phyloP scores from a whole-genome alignment of 805 yeast species.

The Metschnikowia matae region DNA sequence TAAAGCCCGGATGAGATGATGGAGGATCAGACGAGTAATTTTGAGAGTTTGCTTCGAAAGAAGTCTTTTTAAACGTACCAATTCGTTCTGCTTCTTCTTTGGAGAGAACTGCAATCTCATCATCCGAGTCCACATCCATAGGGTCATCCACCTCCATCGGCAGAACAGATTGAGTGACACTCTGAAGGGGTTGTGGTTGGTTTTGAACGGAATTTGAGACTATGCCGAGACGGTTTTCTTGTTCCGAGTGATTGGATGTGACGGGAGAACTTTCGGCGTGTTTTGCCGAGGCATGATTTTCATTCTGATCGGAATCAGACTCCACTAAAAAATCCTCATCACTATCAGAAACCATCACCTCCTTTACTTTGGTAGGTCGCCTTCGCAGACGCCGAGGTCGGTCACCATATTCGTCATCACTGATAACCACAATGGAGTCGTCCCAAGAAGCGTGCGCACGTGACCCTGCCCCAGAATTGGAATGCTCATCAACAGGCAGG shows the following conservation, averaged over 20 bases:
- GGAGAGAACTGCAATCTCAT: constrained; percentile 27
- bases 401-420: neutral
- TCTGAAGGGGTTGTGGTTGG: neutral
- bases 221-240: too few species aligned
- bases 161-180: neutral
- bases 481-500: too few species aligned
- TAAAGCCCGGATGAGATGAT: constrained; percentile 7
- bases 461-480: neutral
- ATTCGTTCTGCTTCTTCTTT: constrained; percentile 28
- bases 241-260: too few species aligned
- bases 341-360: neutral
- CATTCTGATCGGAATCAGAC: neutral
- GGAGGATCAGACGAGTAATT: neutral
- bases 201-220: neutral
- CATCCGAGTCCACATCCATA: constrained; percentile 14
- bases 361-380: neutral
- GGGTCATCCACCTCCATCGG: neutral
- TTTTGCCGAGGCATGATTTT: neutral
- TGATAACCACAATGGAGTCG: neutral
- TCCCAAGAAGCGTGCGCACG: neutral
- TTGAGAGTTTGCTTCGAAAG: constrained; percentile 12
- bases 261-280: neutral
- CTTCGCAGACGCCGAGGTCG: neutral
- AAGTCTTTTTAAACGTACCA: constrained; percentile 23
- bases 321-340: neutral